Conservation (phyloP, 2,329 filamentous ascomycete species). For the Tolypocladium endophyticum region DNA sequence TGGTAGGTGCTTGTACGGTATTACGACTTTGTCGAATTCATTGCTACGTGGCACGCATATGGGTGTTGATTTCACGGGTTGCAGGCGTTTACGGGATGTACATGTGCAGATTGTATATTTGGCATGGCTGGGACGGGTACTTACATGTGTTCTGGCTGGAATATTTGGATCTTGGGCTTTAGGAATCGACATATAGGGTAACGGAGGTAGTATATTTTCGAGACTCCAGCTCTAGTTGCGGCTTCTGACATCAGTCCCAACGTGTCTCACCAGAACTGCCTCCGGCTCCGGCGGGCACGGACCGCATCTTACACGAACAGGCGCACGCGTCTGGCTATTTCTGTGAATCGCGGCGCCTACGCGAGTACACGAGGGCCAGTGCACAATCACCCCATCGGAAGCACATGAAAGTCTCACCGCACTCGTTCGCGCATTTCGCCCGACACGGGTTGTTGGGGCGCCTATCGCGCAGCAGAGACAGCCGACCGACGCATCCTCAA, state of each 20-base stretch:
- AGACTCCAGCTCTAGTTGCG: too few relatives aligned
- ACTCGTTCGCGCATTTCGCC: neutral
- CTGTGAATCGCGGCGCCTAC: too few relatives aligned
- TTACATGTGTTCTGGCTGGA: too few relatives aligned
- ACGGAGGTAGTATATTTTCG: neutral
- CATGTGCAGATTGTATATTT: neutral
- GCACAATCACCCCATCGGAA: neutral
- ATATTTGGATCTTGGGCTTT: neutral
- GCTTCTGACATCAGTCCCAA: neutral
- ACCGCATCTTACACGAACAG: neutral
- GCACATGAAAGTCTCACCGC: neutral
- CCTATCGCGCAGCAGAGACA: neutral
- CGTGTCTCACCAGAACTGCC: neutral
- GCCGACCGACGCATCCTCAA: neutral
- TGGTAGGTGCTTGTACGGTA: slow-evolving; percentile 30
- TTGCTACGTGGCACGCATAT: neutral
- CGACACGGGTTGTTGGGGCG: neutral
- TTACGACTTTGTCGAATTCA: too few relatives aligned
- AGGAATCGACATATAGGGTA: neutral
- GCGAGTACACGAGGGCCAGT: too few relatives aligned
- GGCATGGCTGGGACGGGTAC: neutral
- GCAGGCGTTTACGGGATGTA: neutral
- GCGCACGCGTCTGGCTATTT: neutral
- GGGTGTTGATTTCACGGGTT: neutral
- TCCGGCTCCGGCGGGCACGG: neutral